Evolutionary conservation across 1,284 basidiomycete genomes (phyloP), one percentile per base, ranked within the genome.

Genomic region (Puccinia triticina): DNA sequence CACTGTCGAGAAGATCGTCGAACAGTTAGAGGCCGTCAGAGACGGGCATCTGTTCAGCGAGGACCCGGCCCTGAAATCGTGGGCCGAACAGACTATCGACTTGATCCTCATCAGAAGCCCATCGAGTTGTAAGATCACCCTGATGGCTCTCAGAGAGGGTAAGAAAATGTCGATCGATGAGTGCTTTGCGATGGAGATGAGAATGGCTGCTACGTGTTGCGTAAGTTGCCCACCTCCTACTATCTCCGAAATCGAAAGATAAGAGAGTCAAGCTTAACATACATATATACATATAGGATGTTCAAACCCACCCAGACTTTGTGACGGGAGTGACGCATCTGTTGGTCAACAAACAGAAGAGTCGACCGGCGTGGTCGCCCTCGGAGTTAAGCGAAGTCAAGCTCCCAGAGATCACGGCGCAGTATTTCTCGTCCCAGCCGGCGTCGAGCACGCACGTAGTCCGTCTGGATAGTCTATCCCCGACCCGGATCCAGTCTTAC

Each of bases 101-200:
- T 88, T 89, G 37, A 88, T 98, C 84, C 88, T 91, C 69, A 85
- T 90, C 84, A 91, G 94, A 77, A 95, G 94, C 86, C 95, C 95
- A 4, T 96, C 95, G 1, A 95, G 94, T 85, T 89, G 97, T 85
- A 94, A 93, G 86, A 92, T 98, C 40, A 91, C 95, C 26, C 89
- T 98, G 26, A 88, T 90, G 84, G 93, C 93, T 16, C 90, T 95
- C 83, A 91, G 93, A 75, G 89, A 89, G 83, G 94, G 93, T 21
- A 90, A 89, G 85, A 87, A 88, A 3, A 88, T 92, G 87, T 83
- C 89, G 23, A 88, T 97, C 69, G 89, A 90, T 32, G 89, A 93
- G 83, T 91, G 91, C 7, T 89, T 97, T 83, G 88, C 92, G 84
- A 94, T 93, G 91, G 95, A 96, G 87, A 88, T 93, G 85, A 90